Conservation (phyloP, 1,139 yeast species). For the Suhomyces anneliseae region DNA sequence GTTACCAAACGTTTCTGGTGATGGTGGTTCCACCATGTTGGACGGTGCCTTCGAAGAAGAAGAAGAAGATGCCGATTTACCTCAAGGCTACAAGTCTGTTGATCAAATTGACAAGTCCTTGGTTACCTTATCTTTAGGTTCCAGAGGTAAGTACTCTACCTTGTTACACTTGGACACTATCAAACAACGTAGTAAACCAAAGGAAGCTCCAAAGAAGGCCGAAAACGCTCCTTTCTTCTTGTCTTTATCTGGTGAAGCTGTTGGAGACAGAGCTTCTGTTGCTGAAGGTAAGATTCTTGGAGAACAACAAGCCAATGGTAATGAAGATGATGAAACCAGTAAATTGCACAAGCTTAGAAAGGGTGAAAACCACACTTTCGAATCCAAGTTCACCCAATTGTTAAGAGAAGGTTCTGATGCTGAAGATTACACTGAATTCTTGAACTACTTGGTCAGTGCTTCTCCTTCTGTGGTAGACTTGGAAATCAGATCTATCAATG, state of each 20-base stretch:
- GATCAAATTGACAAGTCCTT: constrained; percentile 66
- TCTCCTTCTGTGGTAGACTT: constrained; percentile 82
- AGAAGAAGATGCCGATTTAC: constrained; percentile 26
- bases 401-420: constrained; percentile 52
- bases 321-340: constrained; percentile 20
- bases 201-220: constrained; percentile 84
- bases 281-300: constrained; percentile 47
- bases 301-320: constrained; percentile 13
- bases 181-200: constrained; percentile 84
- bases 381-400: constrained; percentile 69
- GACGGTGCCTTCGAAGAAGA: constrained; percentile 71
- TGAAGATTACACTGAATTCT: constrained; percentile 49
- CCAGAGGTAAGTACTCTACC: constrained; percentile 77
- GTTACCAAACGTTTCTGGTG: constrained; percentile 80
- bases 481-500: constrained; percentile 77
- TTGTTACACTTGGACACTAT: constrained; percentile 80
- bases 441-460: constrained; percentile 55
- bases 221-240: constrained; percentile 82
- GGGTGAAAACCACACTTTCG: constrained; percentile 45
- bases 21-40: constrained; percentile 70
- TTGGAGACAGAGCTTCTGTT: constrained; percentile 67
- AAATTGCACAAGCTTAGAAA: constrained; percentile 30
- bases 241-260: constrained; percentile 59
- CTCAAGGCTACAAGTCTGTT: constrained; percentile 49
- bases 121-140: constrained; percentile 72